Evolutionary conservation across 2,329 filamentous ascomycete species (phyloP).

Genomic region (Westerdykella sp.): DNA sequence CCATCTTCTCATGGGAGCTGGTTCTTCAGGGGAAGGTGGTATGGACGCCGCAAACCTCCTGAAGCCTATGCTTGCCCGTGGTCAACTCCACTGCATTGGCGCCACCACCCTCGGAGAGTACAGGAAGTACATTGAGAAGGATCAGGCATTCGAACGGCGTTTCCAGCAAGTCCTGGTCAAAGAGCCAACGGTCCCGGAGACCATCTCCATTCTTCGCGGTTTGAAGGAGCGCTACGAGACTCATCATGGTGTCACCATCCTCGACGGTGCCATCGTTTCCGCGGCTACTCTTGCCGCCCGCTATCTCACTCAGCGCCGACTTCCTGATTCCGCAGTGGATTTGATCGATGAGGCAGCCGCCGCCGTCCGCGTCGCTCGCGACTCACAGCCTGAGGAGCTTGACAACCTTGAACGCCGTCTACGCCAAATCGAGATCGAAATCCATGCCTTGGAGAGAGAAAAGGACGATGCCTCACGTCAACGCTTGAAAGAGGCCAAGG

Average conservation of each 20-base stretch:
- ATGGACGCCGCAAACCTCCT: constrained; percentile 98
- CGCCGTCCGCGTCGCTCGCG: constrained; percentile 89
- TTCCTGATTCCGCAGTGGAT: constrained; percentile 95
- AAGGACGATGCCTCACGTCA: constrained; percentile 88
- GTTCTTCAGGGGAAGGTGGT: constrained; percentile 86
- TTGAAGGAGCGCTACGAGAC: constrained; percentile 98
- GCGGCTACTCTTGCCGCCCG: constrained; percentile 87
- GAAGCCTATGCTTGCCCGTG: constrained; percentile 96
- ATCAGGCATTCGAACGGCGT: constrained; percentile 93
- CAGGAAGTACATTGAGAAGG: constrained; percentile 98
- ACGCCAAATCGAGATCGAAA: constrained; percentile 92
- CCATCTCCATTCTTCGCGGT: constrained; percentile 95
- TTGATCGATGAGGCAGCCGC: constrained; percentile 94
- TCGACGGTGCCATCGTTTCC: constrained; percentile 86
- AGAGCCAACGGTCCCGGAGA: constrained; percentile 82
- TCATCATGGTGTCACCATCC: constrained; percentile 94
- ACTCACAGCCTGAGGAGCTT: constrained; percentile 93
- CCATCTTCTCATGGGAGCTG: constrained; percentile 95
- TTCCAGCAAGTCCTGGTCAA: constrained; percentile 98
- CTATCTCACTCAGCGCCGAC: constrained; percentile 82
- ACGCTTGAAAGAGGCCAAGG: constrained; percentile 74
- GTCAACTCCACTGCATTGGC: constrained; percentile 95
- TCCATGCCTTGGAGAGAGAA: constrained; percentile 87
- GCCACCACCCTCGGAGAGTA: constrained; percentile 94
- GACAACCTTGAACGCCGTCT: constrained; percentile 88